Evolutionary conservation across 2,329 filamentous ascomycete genomes (phyloP).

Genomic region (Aspergillus nomiae): DNA sequence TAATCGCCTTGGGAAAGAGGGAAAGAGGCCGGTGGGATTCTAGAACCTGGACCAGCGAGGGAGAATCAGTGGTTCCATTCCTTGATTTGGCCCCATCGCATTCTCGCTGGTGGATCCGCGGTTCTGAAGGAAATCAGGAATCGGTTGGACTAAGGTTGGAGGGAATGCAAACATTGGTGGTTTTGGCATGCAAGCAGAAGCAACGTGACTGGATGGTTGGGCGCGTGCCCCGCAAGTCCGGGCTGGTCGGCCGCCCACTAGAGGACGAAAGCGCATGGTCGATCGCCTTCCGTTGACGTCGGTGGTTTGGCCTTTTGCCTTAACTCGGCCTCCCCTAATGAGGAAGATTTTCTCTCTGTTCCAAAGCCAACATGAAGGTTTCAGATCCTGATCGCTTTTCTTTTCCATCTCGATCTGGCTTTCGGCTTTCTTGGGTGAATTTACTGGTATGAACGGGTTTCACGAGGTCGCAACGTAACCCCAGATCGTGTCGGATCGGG

Average conservation of each 20-base stretch:
- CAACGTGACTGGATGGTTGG: not conserved
- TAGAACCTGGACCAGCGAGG: not conserved
- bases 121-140: not conserved
- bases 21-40: not conserved
- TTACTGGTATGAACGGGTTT: not conserved
- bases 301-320: constrained; percentile 1
- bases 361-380: not conserved
- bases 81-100: not conserved
- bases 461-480: not conserved
- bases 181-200: not conserved
- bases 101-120: not conserved
- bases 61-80: not conserved
- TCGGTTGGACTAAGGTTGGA: not conserved
- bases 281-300: constrained; percentile 4
- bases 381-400: not conserved
- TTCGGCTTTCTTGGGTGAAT: not conserved
- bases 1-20: not conserved
- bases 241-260: not conserved
- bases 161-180: not conserved
- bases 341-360: not conserved
- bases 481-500: not conserved
- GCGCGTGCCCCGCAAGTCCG: not conserved
- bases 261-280: not conserved
- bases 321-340: not conserved
- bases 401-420: not conserved